phyloP scores from a whole-genome alignment of 306 rosid genomes.

The Betula pendula region DNA sequence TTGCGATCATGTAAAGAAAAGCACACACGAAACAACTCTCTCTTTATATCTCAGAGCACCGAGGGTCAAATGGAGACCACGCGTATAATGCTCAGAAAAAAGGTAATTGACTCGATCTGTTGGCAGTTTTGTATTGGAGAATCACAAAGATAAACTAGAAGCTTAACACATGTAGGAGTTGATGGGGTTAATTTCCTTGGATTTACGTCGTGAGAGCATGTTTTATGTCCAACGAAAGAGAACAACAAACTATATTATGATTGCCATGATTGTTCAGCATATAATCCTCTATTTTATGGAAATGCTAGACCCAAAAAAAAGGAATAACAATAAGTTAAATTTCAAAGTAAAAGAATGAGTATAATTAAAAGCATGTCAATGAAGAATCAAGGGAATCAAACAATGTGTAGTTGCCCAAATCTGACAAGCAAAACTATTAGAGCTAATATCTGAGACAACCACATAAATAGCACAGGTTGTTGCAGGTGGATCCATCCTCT shows the following conservation, averaged over 20 bases:
- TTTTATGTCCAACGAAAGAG: not conserved
- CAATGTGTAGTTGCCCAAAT: no score
- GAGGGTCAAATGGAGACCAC: not conserved
- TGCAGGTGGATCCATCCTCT: not conserved
- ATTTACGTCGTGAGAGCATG: not conserved
- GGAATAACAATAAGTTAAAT: no score
- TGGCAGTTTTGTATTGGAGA: slow-evolving; percentile 21
- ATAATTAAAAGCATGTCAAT: no score
- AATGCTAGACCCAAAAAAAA: no score
- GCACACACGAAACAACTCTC: not conserved
- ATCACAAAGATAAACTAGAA: not conserved
- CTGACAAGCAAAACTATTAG: not conserved
- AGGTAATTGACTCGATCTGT: slow-evolving; percentile 7
- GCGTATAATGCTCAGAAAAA: not conserved
- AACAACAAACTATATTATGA: not conserved
- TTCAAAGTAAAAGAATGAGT: no score
- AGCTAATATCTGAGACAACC: not conserved
- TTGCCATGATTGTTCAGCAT: not conserved
- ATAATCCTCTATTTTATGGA: not conserved
- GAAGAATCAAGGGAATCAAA: no score
- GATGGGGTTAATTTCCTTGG: not conserved
- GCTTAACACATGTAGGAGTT: not conserved
- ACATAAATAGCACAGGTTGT: not conserved
- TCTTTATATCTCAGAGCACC: not conserved
- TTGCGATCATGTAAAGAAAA: no score